Percentiles rank a stretch among this genome's conserved stretches.
Conservation (phyloP, 106 monocot species). For the Ottelia alismoides region DNA sequence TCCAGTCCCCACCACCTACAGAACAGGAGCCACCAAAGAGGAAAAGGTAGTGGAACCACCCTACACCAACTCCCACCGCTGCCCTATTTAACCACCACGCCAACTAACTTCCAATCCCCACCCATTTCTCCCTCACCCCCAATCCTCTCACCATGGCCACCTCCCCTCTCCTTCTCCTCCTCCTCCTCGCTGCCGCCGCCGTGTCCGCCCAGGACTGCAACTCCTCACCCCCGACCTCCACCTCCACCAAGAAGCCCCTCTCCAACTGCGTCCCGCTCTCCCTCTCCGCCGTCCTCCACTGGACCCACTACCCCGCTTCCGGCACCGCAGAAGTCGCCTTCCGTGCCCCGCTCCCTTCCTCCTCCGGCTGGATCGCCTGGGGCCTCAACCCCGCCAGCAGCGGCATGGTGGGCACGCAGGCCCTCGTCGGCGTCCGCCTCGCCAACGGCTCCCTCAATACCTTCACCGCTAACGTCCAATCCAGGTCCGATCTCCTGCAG, state of each 20-base stretch:
- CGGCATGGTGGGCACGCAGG: constrained; percentile 56
- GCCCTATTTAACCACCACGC: too few relatives aligned
- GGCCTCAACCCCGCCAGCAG: constrained; percentile 42
- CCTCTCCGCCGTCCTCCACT: constrained; percentile 41
- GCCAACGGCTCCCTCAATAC: constrained; percentile 10
- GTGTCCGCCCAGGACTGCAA: constrained; percentile 3
- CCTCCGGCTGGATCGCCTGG: constrained; percentile 69
- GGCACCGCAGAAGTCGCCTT: constrained; percentile 58
- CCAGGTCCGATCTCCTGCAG: constrained; percentile 2
- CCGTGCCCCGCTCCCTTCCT: constrained; percentile 28
- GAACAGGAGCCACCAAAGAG: too few relatives aligned
- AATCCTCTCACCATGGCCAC: neutral
- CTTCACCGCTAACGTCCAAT: constrained; percentile 14
- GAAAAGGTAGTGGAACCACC: too few relatives aligned
- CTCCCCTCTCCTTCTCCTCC: neutral
- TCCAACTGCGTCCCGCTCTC: constrained; percentile 6
- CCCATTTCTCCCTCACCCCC: too few relatives aligned
- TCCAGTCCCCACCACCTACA: too few relatives aligned
- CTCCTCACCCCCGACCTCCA: constrained; percentile 5
- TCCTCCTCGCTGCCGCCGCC: neutral
- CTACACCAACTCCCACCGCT: too few relatives aligned
- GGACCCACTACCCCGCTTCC: constrained; percentile 44
- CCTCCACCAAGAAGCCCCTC: constrained; percentile 1
- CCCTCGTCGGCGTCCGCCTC: constrained; percentile 42
- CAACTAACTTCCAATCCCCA: too few relatives aligned